These are phyloP conservation scores for Hibiscus tridactylites DNA, from an alignment of 345 rosid genomes.

Conservation along the genomic window DNA sequence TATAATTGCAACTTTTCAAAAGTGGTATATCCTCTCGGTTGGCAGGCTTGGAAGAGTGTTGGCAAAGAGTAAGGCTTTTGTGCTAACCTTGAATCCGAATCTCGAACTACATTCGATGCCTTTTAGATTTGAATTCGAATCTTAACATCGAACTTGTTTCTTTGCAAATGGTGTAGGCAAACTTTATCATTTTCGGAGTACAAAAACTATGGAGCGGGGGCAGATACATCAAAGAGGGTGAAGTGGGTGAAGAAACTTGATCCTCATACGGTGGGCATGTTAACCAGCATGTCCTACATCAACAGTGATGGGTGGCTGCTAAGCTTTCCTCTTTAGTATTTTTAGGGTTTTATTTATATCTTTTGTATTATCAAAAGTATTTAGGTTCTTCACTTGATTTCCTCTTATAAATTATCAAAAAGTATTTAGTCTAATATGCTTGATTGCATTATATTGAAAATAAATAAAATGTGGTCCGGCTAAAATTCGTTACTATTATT, in stretches of 20 bases:
- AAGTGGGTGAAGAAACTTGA: slow-evolving; percentile 34
- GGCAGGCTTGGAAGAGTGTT: slow-evolving; percentile 35
- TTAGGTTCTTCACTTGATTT: no score
- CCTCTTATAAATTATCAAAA: no score
- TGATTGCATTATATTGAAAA: no score
- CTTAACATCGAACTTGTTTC: no score
- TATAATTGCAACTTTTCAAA: slow-evolving; percentile 23
- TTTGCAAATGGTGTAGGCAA: slow-evolving; percentile 18
- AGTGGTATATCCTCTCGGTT: slow-evolving; percentile 31
- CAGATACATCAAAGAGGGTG: slow-evolving; percentile 30
- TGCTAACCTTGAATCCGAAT: background rate
- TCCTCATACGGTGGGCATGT: background rate
- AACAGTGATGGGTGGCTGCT: slow-evolving; percentile 46
- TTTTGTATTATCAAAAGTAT: no score
- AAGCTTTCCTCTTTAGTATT: slow-evolving; percentile 23
- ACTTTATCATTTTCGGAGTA: slow-evolving; percentile 32
- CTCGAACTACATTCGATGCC: no score
- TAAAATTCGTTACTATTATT: no score
- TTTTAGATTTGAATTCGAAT: no score
- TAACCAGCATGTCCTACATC: slow-evolving; percentile 34
- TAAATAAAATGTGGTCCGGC: no score
- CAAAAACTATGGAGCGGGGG: slow-evolving; percentile 38
- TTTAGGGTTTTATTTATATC: background rate
- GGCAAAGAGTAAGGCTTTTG: slow-evolving; percentile 27
- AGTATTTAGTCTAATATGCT: no score